phyloP scores from a whole-genome alignment of 129 eudicot genomes.

The Flaveria bidentis region DNA sequence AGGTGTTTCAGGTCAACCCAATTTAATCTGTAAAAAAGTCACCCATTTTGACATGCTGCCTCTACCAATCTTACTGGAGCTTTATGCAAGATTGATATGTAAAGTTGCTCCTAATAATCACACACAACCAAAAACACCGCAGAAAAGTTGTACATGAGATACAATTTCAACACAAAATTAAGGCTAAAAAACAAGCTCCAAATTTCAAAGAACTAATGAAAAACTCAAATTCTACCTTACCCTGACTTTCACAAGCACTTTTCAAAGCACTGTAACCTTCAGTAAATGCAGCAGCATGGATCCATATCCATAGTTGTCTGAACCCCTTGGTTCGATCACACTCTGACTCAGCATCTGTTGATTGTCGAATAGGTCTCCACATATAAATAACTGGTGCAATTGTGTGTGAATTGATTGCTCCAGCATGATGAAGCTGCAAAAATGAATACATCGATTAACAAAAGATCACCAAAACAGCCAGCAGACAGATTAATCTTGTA shows the following conservation, averaged over 20 bases:
- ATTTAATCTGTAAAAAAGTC: neutral
- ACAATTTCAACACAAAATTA: neutral
- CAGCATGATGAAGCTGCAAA: constrained; percentile 73
- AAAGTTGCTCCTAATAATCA: neutral
- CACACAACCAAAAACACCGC: neutral
- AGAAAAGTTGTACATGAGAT: neutral
- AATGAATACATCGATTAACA: constrained; percentile 15
- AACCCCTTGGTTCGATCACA: constrained; percentile 7
- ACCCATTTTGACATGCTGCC: constrained; percentile 2
- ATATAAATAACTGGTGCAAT: constrained; percentile 85
- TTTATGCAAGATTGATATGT: neutral
- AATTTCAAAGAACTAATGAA: neutral
- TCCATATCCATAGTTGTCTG: constrained; percentile 84
- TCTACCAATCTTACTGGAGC: neutral
- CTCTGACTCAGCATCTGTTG: constrained; percentile 26
- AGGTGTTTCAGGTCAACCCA: neutral
- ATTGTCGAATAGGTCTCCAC: constrained; percentile 63
- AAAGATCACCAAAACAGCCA: neutral
- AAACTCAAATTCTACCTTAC: constrained; percentile 46
- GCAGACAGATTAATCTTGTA: neutral
- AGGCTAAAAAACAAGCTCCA: neutral
- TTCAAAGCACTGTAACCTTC: constrained; percentile 70
- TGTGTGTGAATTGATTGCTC: constrained; percentile 32
- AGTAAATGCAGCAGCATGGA: constrained; percentile 80
- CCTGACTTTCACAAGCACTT: constrained; percentile 66